Evolutionary conservation across 1,284 basidiomycete species (phyloP).

Genomic region (Pyrrhoderma lamaoense): DNA sequence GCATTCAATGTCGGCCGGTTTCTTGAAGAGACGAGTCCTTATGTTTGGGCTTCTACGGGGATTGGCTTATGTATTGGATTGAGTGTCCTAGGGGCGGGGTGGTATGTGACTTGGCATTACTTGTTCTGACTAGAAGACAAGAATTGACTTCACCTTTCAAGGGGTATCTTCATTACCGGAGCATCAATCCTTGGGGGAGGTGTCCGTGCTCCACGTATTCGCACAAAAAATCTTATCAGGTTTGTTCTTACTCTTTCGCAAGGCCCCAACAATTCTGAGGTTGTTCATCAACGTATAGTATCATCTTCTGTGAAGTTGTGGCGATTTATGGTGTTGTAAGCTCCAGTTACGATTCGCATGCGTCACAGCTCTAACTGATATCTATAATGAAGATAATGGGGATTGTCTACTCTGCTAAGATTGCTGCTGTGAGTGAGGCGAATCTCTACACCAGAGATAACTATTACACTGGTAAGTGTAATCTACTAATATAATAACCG

Average conservation of each 20-base stretch:
- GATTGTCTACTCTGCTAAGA: slow-evolving; percentile 86
- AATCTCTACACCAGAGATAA: slow-evolving; percentile 74
- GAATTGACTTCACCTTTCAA: slow-evolving; percentile 28
- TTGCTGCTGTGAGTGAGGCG: slow-evolving; percentile 52
- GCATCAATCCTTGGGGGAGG: slow-evolving; percentile 94
- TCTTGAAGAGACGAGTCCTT: slow-evolving; percentile 90
- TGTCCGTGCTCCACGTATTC: slow-evolving; percentile 88
- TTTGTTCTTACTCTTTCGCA: slow-evolving; percentile 29
- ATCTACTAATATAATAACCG: slow-evolving; percentile 1
- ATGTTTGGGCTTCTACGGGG: slow-evolving; percentile 87
- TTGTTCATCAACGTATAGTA: slow-evolving; percentile 40
- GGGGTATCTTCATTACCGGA: slow-evolving; percentile 98
- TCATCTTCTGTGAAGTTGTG: slow-evolving; percentile 99
- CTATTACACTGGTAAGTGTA: slow-evolving; percentile 77
- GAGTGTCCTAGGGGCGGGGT: slow-evolving; percentile 91
- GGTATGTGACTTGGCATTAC: slow-evolving; percentile 48
- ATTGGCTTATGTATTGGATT: slow-evolving; percentile 92
- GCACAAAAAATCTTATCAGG: slow-evolving; percentile 98
- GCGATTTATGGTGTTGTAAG: slow-evolving; percentile 92
- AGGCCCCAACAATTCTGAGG: neutral
- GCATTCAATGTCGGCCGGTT: slow-evolving; percentile 90
- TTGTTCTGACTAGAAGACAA: neutral
- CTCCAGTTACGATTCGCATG: slow-evolving; percentile 20
- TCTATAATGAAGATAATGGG: slow-evolving; percentile 66
- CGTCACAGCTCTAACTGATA: neutral